Evolutionary conservation across 1,284 basidiomycete species (phyloP).

Genomic region (Cutaneotrichosporon dermatis): DNA sequence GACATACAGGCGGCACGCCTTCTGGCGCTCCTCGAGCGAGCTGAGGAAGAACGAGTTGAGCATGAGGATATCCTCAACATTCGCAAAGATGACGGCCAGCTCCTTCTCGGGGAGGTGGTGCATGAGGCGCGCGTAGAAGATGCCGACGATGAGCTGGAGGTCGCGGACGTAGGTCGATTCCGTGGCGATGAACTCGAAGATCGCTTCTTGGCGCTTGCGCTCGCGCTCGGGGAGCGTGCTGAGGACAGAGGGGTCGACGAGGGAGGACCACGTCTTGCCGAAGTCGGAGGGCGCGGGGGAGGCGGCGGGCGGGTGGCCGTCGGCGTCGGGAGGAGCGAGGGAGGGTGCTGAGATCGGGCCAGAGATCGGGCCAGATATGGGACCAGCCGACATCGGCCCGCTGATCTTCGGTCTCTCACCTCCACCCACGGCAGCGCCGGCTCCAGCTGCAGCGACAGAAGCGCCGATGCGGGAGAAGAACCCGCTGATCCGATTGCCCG

Average conservation of each 20-base stretch:
- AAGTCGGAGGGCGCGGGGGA: slow-evolving; percentile 15
- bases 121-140: slow-evolving; percentile 78
- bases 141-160: slow-evolving; percentile 75
- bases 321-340: too few relatives aligned
- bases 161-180: slow-evolving; percentile 83
- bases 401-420: too few relatives aligned
- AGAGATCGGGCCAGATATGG: too few relatives aligned
- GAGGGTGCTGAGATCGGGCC: too few relatives aligned
- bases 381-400: too few relatives aligned
- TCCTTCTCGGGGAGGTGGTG: slow-evolving; percentile 71
- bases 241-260: slow-evolving; percentile 76
- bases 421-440: too few relatives aligned
- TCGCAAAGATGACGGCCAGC: slow-evolving; percentile 82
- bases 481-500: slow-evolving; percentile 19
- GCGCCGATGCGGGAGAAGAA: slow-evolving; percentile 22
- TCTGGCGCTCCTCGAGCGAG: slow-evolving; percentile 83
- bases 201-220: slow-evolving; percentile 77
- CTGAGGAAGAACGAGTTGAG: slow-evolving; percentile 83
- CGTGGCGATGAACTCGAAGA: slow-evolving; percentile 87
- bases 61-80: slow-evolving; percentile 83
- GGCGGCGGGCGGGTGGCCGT: neutral
- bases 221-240: slow-evolving; percentile 70
- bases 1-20: slow-evolving; percentile 81
- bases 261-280: slow-evolving; percentile 77
- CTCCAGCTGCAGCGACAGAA: too few relatives aligned